These are phyloP conservation scores for Blastobotrys attinorum DNA, from an alignment of 805 yeast species.

Conservation along the genomic window DNA sequence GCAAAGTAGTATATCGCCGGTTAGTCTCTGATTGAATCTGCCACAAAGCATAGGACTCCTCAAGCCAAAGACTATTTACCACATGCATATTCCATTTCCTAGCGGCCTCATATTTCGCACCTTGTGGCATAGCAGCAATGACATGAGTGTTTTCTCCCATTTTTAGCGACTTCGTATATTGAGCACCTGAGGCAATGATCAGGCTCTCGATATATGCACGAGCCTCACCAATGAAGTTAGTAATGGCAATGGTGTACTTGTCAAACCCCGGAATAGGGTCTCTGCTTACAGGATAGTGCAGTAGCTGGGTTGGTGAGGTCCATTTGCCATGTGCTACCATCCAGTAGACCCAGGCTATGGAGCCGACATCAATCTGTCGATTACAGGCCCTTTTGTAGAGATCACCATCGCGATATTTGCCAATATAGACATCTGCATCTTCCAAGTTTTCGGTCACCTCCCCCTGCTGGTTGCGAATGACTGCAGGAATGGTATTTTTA, in stretches of 20 bases:
- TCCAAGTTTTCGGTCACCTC: slow-evolving; percentile 25
- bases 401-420: slow-evolving; percentile 52
- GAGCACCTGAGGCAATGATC: slow-evolving; percentile 64
- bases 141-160: slow-evolving; percentile 52
- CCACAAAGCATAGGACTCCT: slow-evolving; percentile 67
- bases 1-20: slow-evolving; percentile 41
- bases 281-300: slow-evolving; percentile 62
- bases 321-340: slow-evolving; percentile 50
- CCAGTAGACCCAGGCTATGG: slow-evolving; percentile 67
- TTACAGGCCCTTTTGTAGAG: slow-evolving; percentile 43
- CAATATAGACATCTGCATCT: slow-evolving; percentile 46
- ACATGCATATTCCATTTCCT: slow-evolving; percentile 53
- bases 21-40: slow-evolving; percentile 37
- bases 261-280: slow-evolving; percentile 47
- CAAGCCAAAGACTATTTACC: slow-evolving; percentile 84
- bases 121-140: slow-evolving; percentile 56
- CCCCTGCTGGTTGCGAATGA: slow-evolving; percentile 54
- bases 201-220: slow-evolving; percentile 61
- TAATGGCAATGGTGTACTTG: slow-evolving; percentile 52
- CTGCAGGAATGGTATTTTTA: slow-evolving; percentile 26
- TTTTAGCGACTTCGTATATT: slow-evolving; percentile 55
- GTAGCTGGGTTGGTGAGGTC: slow-evolving; percentile 49
- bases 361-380: slow-evolving; percentile 45
- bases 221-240: slow-evolving; percentile 83
- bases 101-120: slow-evolving; percentile 73